These are phyloP conservation scores for Phytophthora nicotianae DNA, from an alignment of 352 stramenopile species.

Conservation along the genomic window DNA sequence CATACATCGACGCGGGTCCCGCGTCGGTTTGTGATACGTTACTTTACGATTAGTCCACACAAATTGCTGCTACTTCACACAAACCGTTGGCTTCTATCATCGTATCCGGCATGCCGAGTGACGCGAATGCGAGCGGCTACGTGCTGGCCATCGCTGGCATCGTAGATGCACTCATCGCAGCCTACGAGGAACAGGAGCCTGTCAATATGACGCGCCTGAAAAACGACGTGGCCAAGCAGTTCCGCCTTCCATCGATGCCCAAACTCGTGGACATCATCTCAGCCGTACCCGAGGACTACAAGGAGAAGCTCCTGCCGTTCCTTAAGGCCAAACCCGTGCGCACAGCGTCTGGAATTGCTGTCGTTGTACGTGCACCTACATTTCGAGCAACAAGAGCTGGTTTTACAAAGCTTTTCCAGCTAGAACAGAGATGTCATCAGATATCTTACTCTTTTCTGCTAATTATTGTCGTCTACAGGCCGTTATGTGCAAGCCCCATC, in stretches of 20 bases:
- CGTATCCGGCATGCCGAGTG: constrained; percentile 2
- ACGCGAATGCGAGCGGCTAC: constrained; percentile 45
- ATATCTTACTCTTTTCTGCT: not conserved
- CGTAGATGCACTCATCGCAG: constrained; percentile 91
- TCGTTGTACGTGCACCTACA: constrained; percentile 70
- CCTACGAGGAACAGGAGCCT: constrained; percentile 88
- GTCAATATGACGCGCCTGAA: constrained; percentile 96
- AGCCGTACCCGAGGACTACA: constrained; percentile 93
- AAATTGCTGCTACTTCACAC: not conserved
- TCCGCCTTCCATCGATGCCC: constrained; percentile 92
- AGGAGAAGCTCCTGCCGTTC: constrained; percentile 90
- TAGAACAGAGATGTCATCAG: not conserved
- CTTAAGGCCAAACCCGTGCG: constrained; percentile 96
- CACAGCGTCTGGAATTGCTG: constrained; percentile 94
- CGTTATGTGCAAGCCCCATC: constrained; percentile 98
- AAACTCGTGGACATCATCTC: constrained; percentile 97
- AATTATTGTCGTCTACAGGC: constrained; percentile 41
- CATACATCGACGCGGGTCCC: too few species aligned
- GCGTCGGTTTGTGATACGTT: too few species aligned
- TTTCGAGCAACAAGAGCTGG: not conserved
- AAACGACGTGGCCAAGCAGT: constrained; percentile 89
- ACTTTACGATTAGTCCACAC: too few species aligned
- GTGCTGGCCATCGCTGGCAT: constrained; percentile 90
- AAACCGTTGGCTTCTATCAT: not conserved
- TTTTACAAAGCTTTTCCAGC: constrained; percentile 2